Evolutionary conservation across 805 yeast genomes (phyloP), one percentile per base, ranked within the genome.

Genomic region (Candida krabiensis): DNA sequence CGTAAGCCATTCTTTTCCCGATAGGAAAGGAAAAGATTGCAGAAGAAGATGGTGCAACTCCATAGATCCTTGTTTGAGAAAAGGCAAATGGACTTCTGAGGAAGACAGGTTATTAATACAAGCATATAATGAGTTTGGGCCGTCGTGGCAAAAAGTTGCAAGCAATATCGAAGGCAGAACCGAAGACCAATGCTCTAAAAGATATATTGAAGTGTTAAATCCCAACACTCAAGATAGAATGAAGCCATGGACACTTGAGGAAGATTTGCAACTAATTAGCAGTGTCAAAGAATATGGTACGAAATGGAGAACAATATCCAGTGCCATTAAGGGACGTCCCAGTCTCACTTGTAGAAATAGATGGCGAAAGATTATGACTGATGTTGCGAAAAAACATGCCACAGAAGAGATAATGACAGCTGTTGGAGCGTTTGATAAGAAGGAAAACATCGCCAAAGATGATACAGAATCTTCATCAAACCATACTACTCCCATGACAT

Each of bases 171-270:
- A 78, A 3, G 95, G 96, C 4, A 71, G 97, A 56, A 90, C 95
- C 0, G 96, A 89, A 54, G 96, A 89, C 60, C 97, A 90, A 65
- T 90, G 98, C 67, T 86, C 96, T 2, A 90, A 90, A 55, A 67
- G 97, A 52, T 90, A 86, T 58, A 79, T 82, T 12, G 97, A 90
- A 54, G 96, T 88, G 2, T 61, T 90, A 41, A 93, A 87, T 51
- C 96, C 97, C 5, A 71, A 68, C 19, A 84, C 89, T 8, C 79
- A 79, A 43, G 88, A 84, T 48, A 64, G 96, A 38, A 67, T 88
- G 30, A 73, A 87, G 49, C 80, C 83, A 2, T 90, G 98, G 98
- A 67, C 78, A 1, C 53, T 71, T 19, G 86, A 78, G 8, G 96
- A 90, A 58, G 97, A 90, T 57, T 61, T 84, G 27, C 61, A 66